Conservation (phyloP, 164 flowering plant species). For the Dillenia suffruticosa region DNA sequence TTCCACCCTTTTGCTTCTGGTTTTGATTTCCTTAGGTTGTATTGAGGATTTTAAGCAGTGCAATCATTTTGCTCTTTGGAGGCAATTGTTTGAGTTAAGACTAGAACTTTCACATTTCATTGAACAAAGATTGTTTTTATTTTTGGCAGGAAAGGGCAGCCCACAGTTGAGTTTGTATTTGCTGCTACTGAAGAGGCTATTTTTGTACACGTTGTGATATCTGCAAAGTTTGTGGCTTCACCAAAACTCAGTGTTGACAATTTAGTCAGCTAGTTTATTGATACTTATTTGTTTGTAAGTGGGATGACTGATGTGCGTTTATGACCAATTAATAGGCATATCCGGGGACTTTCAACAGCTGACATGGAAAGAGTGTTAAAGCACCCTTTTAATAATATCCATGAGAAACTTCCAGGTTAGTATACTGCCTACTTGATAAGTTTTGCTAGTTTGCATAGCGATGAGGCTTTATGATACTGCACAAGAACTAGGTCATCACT, state of each 20-base stretch:
- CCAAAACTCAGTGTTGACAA: too few species aligned
- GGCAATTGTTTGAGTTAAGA: too few species aligned
- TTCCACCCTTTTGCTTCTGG: too few species aligned
- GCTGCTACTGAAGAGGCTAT: slow-evolving; percentile 89
- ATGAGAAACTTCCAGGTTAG: slow-evolving; percentile 65
- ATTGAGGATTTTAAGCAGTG: too few species aligned
- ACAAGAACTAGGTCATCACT: too few species aligned
- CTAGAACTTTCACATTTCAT: too few species aligned
- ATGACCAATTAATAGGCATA: slow-evolving; percentile 53
- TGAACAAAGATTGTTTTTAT: neutral
- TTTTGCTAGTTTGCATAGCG: too few species aligned
- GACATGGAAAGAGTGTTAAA: slow-evolving; percentile 59
- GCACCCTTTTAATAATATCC: slow-evolving; percentile 33
- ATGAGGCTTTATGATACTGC: too few species aligned
- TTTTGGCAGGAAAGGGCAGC: slow-evolving; percentile 75
- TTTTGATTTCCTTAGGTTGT: too few species aligned
- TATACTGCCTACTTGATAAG: too few species aligned
- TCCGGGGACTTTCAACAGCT: slow-evolving; percentile 65
- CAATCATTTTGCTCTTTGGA: neutral
- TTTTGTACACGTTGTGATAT: slow-evolving; percentile 76
- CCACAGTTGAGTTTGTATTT: slow-evolving; percentile 78
- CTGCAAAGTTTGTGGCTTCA: slow-evolving; percentile 66
- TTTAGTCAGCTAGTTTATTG: too few species aligned
- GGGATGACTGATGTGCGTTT: slow-evolving; percentile 7
- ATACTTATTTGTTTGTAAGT: too few species aligned